These are phyloP conservation scores for Fomes fomentarius DNA, from an alignment of 1,284 basidiomycete genomes.

Conservation along the genomic window DNA sequence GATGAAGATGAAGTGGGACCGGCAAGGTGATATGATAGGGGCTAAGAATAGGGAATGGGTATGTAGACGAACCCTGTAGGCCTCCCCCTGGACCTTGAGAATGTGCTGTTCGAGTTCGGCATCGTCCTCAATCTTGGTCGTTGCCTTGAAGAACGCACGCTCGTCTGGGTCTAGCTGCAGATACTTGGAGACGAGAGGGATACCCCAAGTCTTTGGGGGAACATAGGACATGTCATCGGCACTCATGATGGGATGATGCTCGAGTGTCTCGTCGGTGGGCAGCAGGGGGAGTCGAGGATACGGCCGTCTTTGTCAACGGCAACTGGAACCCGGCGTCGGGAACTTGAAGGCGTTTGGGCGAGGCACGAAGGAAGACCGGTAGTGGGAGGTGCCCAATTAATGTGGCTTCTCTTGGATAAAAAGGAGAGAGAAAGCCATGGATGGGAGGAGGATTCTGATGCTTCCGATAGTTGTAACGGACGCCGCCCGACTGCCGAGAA, in stretches of 20 bases:
- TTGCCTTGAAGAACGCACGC: conserved; percentile 41
- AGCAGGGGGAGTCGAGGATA: neutral
- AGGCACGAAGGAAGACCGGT: neutral
- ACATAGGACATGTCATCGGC: conserved; percentile 7
- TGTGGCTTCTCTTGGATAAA: conserved; percentile 2
- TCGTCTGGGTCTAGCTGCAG: conserved; percentile 31
- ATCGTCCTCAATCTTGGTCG: conserved; percentile 44
- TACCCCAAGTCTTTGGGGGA: conserved; percentile 5
- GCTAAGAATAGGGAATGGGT: neutral
- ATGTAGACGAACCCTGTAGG: conserved; percentile 14
- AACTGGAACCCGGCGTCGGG: neutral
- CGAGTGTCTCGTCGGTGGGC: neutral
- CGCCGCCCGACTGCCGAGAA: neutral
- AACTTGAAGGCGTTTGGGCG: neutral
- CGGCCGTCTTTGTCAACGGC: neutral
- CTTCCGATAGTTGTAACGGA: neutral
- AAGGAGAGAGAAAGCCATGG: neutral
- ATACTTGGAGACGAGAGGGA: conserved; percentile 11
- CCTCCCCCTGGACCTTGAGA: conserved; percentile 41
- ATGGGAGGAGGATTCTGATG: neutral
- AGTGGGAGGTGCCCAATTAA: no score
- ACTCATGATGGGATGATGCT: neutral
- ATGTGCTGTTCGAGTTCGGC: conserved; percentile 49
- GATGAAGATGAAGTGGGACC: neutral
- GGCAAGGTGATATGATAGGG: neutral